Evolutionary conservation across 2,329 filamentous ascomycete genomes (phyloP), one percentile per base, ranked within the genome.

Genomic region (Metarhizium album): DNA sequence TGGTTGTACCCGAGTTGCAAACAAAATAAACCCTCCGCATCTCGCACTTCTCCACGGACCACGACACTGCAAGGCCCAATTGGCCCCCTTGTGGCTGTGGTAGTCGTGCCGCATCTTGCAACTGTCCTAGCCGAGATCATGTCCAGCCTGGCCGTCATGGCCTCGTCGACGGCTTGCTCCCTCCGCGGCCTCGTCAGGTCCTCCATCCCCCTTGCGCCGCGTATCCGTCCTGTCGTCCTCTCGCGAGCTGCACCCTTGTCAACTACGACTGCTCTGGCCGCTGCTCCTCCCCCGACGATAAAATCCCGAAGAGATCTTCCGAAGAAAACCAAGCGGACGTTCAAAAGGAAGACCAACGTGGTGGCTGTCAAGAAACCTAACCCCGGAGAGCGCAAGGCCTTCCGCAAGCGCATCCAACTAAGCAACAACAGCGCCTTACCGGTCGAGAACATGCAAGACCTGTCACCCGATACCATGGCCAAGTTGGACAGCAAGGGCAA

Each of bases 381-480:
- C 13, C 75, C 81, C 3, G 91, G 90, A 57, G 90, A 96, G 74
- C 82, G 90, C 58, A 95, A 90, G 70, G 87, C 87, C 27, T 75
- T 87, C 64, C 83, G 90, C 57, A 95, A 94, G 74, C 83, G 87
- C 59, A 87, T 98, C 61, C 83, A 94, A 53, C 81, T 98, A 54
- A 91, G 86, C 74, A 98, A 97, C 71, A 86, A 87, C 67, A 97
- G 95, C 70, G 93, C 93, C 47, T 73, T 96, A 37, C 80, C 84
- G 53, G 85, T 97, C 7, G 64, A 74, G 23, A 86, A 81, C 11
- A 74, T 95, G 58, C 70, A 75, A 53, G 76, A 84, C 46, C 63
- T 95, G 50, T 74, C 69, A 13, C 64, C 69, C 9, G 71, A 76
- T 55, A 78, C 75, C 42, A 70, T 84, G 68, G 67, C 76, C 18